Evolutionary conservation across 495 filamentous ascomycete species (phyloP), one percentile per base, ranked within the genome.

Genomic region (Podospora pseudopauciseta): DNA sequence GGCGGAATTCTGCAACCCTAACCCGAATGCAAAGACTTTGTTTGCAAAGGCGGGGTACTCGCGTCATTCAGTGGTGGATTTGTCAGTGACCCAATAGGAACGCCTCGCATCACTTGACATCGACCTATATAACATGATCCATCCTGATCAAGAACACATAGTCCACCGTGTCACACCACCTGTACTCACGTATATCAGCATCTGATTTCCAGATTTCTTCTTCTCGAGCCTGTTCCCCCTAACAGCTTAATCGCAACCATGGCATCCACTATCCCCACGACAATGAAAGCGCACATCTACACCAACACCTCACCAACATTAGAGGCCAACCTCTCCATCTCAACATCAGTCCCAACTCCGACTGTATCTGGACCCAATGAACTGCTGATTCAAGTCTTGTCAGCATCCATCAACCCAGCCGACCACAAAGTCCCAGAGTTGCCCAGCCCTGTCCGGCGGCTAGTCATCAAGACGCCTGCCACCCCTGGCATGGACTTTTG

Each of bases 361-460:
- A 28, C 61, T 3, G 3, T 63, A 11, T 9, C 39, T 49, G 18
- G n/a, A n/a, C 61, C 30, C n/a, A 39, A 34, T 15, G 28, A 73
- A 20, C 66, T 87, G 32, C 84, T 92, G 27, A 77, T 92, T 58
- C 77, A 85, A 61, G 85, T 91, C 6, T 72, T 86, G 63, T 75
- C 81, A 62, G 78, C 80, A 13, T 75, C 84, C 18, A 76, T 92
- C 62, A 93, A 93, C 77, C 90, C 90, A 2, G 85, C 86, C 32
- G 90, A 93, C 82, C 88, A 87, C 85, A 92, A 92, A 75, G 68
- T 86, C 19, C 82, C 87, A 19, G 87, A 91, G 68, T 67, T 88
- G 60, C 61, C 61, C 32, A 78, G 79, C 1, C 27, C 82, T 9
- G 6, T 86, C 6, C 71, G 70, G 6, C 78, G 80, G 20, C 64